These are phyloP conservation scores for Penicillium sp. DNA, from an alignment of 2,329 filamentous ascomycete genomes.

Conservation along the genomic window DNA sequence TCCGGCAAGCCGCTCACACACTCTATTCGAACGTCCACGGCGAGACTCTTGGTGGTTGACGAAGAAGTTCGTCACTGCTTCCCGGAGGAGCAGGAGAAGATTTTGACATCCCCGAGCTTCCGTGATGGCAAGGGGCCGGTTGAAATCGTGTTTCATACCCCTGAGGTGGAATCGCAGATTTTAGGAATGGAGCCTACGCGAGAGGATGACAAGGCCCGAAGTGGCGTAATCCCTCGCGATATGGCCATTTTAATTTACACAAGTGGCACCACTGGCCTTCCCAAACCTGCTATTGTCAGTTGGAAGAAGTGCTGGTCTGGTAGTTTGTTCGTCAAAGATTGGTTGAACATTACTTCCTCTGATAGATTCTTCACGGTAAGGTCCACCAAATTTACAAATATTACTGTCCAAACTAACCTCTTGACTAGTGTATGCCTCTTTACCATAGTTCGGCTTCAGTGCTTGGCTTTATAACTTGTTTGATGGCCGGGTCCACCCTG, in stretches of 20 bases:
- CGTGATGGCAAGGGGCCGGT: conserved; percentile 48
- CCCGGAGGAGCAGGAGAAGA: conserved; percentile 40
- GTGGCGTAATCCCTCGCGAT: conserved; percentile 51
- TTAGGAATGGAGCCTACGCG: conserved; percentile 53
- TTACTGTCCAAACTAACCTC: conserved; percentile 5
- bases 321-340: conserved; percentile 52
- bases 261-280: conserved; percentile 79
- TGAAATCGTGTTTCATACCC: conserved; percentile 61
- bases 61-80: conserved; percentile 58
- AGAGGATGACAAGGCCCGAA: conserved; percentile 57
- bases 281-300: conserved; percentile 74
- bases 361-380: conserved; percentile 75
- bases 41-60: conserved; percentile 69
- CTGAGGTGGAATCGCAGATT: conserved; percentile 57
- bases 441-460: conserved; percentile 79
- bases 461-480: conserved; percentile 63
- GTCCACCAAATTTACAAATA: neutral
- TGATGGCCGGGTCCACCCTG: conserved; percentile 63
- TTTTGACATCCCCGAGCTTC: conserved; percentile 41
- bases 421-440: conserved; percentile 72
- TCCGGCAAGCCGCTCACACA: conserved; percentile 68
- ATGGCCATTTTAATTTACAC: conserved; percentile 79
- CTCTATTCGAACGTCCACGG: conserved; percentile 66
- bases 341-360: conserved; percentile 56
- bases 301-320: conserved; percentile 64